Percentiles rank a stretch among this genome's conserved stretches.
These are phyloP conservation scores for Anthracocystis panici-leucophaei DNA, from an alignment of 1,284 basidiomycete genomes.

Conservation along the genomic window DNA sequence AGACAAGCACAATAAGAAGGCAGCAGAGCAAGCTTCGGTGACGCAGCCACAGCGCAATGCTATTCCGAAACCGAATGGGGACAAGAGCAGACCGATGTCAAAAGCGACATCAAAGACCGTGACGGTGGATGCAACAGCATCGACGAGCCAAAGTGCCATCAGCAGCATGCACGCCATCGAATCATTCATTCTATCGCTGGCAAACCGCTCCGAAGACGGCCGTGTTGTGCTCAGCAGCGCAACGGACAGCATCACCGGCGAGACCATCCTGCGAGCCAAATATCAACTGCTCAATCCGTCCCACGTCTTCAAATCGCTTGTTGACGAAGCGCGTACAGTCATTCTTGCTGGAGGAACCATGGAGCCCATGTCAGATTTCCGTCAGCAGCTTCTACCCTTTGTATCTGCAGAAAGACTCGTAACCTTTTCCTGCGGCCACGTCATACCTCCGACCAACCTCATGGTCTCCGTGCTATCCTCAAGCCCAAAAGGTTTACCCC, in stretches of 20 bases:
- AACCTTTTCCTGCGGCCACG: slow-evolving; percentile 91
- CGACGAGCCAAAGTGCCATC: slow-evolving; percentile 70
- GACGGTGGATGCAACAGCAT: not conserved
- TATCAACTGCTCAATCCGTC: slow-evolving; percentile 96
- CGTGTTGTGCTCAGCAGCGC: slow-evolving; percentile 54
- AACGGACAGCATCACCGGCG: slow-evolving; percentile 1
- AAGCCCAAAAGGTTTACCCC: slow-evolving; percentile 80
- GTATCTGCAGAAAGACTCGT: slow-evolving; percentile 77
- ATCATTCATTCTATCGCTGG: slow-evolving; percentile 84
- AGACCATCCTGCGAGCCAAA: slow-evolving; percentile 76
- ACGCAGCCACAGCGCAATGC: slow-evolving; percentile 1
- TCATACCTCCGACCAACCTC: slow-evolving; percentile 85
- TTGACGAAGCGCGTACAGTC: slow-evolving; percentile 82
- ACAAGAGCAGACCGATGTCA: not conserved
- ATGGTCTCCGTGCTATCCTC: slow-evolving; percentile 81
- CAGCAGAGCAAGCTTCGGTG: slow-evolving; percentile 70
- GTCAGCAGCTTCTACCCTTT: slow-evolving; percentile 82
- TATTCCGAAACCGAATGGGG: slow-evolving; percentile 3
- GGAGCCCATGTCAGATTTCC: slow-evolving; percentile 93
- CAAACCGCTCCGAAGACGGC: slow-evolving; percentile 82
- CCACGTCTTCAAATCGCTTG: slow-evolving; percentile 84
- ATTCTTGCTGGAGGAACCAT: slow-evolving; percentile 95
- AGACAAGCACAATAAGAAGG: slow-evolving; percentile 76
- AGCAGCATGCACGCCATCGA: slow-evolving; percentile 87
- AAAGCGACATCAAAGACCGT: not conserved